Base-by-base conservation (phyloP, 352 stramenopile species). In the Globisporangium cystogenes region DNA sequence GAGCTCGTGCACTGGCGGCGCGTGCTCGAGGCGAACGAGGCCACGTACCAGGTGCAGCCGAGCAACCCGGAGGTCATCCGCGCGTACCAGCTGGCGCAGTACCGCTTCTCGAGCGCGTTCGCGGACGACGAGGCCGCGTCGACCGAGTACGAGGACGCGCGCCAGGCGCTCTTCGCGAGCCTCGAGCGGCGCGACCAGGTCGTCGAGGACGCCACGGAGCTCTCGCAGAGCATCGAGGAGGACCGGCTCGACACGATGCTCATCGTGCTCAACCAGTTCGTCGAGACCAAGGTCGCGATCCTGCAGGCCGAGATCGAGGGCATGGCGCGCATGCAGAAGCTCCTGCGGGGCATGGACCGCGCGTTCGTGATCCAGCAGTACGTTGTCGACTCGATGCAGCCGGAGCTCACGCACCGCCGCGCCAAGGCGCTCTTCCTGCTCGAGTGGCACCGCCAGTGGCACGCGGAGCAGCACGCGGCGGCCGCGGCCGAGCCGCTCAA, bases 281-380 rank as follows among this genome's bases (percentile, higher is more conserved):
- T 94, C 18, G 79, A 90, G 67, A 90, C 81, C 16, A 91, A 90
- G 63, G 79, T 87, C 45, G 75, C 80, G 11, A 90, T 90, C 48
- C 53, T 93, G 24, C 70, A 90, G 37, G 83, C 80, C 24, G 83
- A 93, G 57, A 91, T 93, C 53, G 80, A 91, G 36, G 76, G 64
- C 10, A 82, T 93, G 69, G 59, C 63, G 1, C 72, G 71, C 21
- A 71, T 93, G 53, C 76, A 88, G 51, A 64, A 64, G 35, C 74
- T 87, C 31, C 66, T 93, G 12, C 67, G 73, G n/a, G 69, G 70
- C 14, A 85, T 90, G 75, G 83, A 93, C 48, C 78, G 81, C 20
- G 75, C 87, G n/a, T 90, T 81, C 1, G 81, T 90, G 26, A 82
- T 93, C 21, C 80, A 93, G 72, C 80, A 93, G 61, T 93, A 90